Conservation (phyloP, 164 flowering plant species). For the Cinnamomum micranthum region DNA sequence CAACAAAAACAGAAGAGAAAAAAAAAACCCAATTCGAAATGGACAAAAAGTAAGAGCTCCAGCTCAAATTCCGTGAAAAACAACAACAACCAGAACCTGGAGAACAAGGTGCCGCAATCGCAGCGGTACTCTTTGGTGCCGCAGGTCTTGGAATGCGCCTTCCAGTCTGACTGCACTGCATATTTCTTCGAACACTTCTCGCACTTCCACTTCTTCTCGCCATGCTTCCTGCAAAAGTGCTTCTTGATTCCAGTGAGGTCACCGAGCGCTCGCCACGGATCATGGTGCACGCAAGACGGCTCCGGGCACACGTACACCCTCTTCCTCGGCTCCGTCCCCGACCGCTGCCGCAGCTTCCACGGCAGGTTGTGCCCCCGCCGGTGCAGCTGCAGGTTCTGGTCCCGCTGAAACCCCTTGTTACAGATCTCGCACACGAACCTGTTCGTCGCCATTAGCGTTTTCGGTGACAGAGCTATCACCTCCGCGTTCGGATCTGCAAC, state of each 20-base stretch:
- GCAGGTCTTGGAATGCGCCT: conserved; percentile 95
- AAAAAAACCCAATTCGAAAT: background rate
- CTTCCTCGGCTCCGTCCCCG: conserved; percentile 58
- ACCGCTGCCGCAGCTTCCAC: conserved; percentile 85
- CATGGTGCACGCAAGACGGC: conserved; percentile 86
- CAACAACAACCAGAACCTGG: conserved; percentile 46
- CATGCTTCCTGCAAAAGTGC: conserved; percentile 82
- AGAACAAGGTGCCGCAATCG: conserved; percentile 90
- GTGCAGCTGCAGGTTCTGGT: conserved; percentile 97
- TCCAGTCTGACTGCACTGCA: conserved; percentile 92
- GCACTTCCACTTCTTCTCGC: conserved; percentile 84
- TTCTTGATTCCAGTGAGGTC: conserved; percentile 92
- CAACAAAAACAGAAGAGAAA: background rate
- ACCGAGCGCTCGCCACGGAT: conserved; percentile 88
- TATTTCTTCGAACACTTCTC: conserved; percentile 81
- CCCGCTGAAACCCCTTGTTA: conserved; percentile 88
- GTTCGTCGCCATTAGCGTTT: conserved; percentile 77
- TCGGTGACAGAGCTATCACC: conserved; percentile 82
- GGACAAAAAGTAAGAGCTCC: background rate
- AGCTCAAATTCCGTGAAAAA: too few species aligned
- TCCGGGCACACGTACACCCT: conserved; percentile 93
- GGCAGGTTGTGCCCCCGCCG: conserved; percentile 86
- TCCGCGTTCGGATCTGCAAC: conserved; percentile 91
- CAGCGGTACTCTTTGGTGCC: conserved; percentile 94
- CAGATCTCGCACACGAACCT: conserved; percentile 94